Evolutionary conservation across 116 monocot genomes (phyloP).

Genomic region (Iris pallida): DNA sequence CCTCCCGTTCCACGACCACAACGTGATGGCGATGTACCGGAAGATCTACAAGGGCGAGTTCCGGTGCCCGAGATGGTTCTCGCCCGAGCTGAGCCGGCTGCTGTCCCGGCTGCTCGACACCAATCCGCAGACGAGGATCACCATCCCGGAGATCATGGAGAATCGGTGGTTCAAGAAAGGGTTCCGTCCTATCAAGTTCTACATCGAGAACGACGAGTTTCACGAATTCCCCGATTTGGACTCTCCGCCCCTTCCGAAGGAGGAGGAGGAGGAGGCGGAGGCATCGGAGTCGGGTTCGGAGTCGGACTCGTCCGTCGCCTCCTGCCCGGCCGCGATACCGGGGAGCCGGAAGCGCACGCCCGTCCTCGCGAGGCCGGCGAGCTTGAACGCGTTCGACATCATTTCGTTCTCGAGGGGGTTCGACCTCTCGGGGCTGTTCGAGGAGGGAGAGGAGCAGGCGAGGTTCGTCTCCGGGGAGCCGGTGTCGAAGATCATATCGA

Average conservation of each 20-base stretch:
- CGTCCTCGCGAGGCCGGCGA: conserved; percentile 9
- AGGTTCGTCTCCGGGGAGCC: conserved; percentile 35
- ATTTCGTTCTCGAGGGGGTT: conserved; percentile 23
- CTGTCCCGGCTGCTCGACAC: conserved; percentile 51
- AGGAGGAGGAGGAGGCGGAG: not conserved
- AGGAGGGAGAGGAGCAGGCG: conserved; percentile 16
- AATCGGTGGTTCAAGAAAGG: conserved; percentile 60
- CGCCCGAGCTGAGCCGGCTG: conserved; percentile 37
- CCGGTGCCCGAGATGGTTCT: conserved; percentile 76
- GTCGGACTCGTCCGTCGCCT: conserved; percentile 11
- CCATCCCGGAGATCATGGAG: conserved; percentile 53
- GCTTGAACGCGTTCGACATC: conserved; percentile 29
- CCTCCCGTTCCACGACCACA: conserved; percentile 59
- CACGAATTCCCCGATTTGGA: not conserved
- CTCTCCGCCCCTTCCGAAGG: not conserved
- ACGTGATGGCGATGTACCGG: conserved; percentile 60
- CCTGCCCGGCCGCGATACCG: not conserved
- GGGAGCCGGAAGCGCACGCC: not conserved
- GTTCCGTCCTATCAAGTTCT: conserved; percentile 24
- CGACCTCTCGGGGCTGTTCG: conserved; percentile 27
- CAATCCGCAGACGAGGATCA: conserved; percentile 44
- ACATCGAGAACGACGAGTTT: conserved; percentile 26
- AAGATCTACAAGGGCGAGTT: conserved; percentile 67
- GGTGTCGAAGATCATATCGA: conserved; percentile 22
- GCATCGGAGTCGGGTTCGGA: conserved; percentile 5